A percentile compares a stretch with the other conserved stretches of the same genome.
phyloP scores from a whole-genome alignment of 2,329 filamentous ascomycete genomes.

The Epichloe coenophiala region DNA sequence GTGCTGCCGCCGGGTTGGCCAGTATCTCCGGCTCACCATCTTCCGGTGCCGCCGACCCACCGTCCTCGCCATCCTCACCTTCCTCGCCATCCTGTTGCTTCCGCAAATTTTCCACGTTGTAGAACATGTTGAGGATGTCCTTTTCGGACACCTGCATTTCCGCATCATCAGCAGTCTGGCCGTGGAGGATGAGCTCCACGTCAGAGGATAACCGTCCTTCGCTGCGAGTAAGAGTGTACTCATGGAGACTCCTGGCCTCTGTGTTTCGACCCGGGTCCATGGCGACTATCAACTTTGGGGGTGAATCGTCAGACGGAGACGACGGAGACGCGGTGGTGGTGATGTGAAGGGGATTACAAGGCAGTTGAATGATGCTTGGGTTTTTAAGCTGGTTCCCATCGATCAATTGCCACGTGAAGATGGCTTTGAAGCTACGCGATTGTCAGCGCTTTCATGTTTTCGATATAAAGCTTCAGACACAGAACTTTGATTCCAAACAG shows the following conservation, averaged over 20 bases:
- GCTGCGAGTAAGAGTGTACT: slow-evolving; percentile 18
- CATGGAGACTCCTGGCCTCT: slow-evolving; percentile 17
- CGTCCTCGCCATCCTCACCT: slow-evolving; percentile 7
- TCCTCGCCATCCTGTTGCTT: slow-evolving; percentile 22
- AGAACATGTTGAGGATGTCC: slow-evolving; percentile 30
- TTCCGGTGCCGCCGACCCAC: background rate
- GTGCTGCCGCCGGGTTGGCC: background rate
- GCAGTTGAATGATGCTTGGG: slow-evolving; percentile 34
- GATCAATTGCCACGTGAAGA: slow-evolving; percentile 51
- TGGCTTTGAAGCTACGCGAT: slow-evolving; percentile 36
- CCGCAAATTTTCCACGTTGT: slow-evolving; percentile 32
- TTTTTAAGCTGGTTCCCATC: slow-evolving; percentile 34
- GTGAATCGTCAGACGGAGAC: slow-evolving; percentile 9
- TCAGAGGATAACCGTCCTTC: slow-evolving; percentile 19
- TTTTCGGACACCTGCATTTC: slow-evolving; percentile 23
- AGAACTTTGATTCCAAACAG: slow-evolving; percentile 3
- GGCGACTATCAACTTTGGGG: slow-evolving; percentile 24
- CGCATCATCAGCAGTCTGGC: slow-evolving; percentile 12
- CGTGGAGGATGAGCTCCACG: slow-evolving; percentile 12
- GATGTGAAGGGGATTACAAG: slow-evolving; percentile 51
- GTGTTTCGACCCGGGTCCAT: slow-evolving; percentile 22
- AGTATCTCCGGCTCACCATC: background rate
- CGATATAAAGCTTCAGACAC: slow-evolving; percentile 2
- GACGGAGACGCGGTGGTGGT: slow-evolving; percentile 9
- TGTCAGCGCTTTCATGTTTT: background rate